Evolutionary conservation across 176 grass and related monocot species (phyloP).

Genomic region (Rhipidocladum racemiflorum): DNA sequence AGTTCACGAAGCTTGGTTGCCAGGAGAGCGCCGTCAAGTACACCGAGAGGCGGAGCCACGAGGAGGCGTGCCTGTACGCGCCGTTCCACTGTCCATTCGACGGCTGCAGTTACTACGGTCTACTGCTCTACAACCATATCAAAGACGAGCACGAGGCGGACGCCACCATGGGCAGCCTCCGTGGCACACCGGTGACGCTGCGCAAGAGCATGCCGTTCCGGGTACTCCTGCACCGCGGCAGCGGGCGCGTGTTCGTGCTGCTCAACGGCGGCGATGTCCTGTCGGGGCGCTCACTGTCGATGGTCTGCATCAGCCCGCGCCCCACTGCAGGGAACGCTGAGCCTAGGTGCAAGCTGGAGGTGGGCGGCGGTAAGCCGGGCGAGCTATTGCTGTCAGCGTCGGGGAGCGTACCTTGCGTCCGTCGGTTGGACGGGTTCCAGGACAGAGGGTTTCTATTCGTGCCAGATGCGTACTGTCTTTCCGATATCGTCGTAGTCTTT

Average conservation of each 20-base stretch:
- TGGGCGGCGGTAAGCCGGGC: not conserved
- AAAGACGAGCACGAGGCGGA: not conserved
- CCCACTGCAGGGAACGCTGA: not conserved
- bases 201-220: not conserved
- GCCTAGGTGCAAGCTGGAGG: not conserved
- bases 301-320: not conserved
- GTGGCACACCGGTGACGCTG: not conserved
- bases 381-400: not conserved
- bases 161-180: not conserved
- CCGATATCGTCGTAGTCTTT: not conserved
- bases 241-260: not conserved
- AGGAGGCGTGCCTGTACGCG: not conserved
- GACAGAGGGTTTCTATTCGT: not conserved
- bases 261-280: not conserved
- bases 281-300: not conserved
- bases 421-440: not conserved
- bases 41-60: not conserved
- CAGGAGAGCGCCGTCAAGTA: not conserved
- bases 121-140: not conserved
- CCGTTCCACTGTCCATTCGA: not conserved
- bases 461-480: slow-evolving; percentile 1
- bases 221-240: not conserved
- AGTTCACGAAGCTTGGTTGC: not conserved
- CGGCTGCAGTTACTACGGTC: not conserved
- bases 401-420: not conserved